Percentiles rank a stretch among this genome's conserved stretches.
These are phyloP conservation scores for Agastache rugosa DNA, from an alignment of 257 asterid species.

Conservation along the genomic window DNA sequence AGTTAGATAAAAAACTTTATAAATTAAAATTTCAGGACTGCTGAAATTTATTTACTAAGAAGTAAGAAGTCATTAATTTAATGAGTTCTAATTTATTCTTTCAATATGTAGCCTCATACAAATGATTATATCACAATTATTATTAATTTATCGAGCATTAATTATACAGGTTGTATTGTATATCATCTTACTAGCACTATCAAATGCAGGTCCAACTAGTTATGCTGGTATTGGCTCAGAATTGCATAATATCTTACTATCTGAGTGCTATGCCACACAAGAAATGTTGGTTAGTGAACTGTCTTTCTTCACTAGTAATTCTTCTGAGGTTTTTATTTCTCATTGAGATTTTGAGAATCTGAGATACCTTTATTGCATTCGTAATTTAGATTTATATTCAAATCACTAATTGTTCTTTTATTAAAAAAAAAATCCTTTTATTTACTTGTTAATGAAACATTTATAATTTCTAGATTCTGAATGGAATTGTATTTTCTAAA, in stretches of 20 bases:
- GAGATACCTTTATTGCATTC: neutral
- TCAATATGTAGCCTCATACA: no score
- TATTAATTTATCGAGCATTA: neutral
- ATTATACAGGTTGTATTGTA: neutral
- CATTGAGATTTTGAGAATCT: neutral
- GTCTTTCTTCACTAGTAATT: neutral
- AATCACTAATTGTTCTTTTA: no score
- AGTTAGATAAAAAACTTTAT: no score
- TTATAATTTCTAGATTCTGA: neutral
- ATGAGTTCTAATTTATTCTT: no score
- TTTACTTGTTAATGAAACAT: neutral
- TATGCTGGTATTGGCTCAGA: neutral
- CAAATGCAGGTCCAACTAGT: constrained; percentile 14
- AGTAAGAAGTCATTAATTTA: no score
- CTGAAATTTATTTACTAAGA: no score
- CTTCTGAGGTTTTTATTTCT: neutral
- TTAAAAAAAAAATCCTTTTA: neutral
- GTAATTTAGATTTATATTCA: neutral
- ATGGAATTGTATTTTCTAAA: neutral
- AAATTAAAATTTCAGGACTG: no score
- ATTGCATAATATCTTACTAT: neutral
- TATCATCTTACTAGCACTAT: neutral
- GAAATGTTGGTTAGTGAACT: neutral
- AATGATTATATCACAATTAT: no score
- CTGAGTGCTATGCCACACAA: constrained; percentile 8